phyloP scores from a whole-genome alignment of 805 yeast genomes.

The Metschnikowia kunwiensis region DNA sequence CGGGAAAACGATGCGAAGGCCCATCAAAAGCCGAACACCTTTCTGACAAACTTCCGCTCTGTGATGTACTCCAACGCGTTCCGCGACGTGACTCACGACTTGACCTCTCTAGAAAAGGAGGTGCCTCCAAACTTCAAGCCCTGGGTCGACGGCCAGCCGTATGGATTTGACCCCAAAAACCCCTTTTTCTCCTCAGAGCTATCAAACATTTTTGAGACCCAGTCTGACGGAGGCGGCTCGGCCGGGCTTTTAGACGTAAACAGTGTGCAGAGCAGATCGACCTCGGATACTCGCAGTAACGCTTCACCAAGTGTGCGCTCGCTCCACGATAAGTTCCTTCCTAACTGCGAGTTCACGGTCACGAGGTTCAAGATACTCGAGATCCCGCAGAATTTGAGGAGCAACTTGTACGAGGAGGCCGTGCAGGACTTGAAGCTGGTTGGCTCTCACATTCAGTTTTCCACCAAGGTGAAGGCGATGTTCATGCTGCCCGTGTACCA shows the following conservation, averaged over 20 bases:
- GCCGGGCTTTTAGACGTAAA: neutral
- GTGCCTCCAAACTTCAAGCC: slow-evolving; percentile 7
- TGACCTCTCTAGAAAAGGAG: slow-evolving; percentile 4
- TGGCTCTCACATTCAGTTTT: slow-evolving; percentile 1
- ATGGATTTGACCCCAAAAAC: slow-evolving; percentile 1
- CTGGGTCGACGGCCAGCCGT: slow-evolving; percentile 10
- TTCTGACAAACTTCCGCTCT: slow-evolving; percentile 7
- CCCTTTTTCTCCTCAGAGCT: slow-evolving; percentile 4
- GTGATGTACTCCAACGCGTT: slow-evolving; percentile 11
- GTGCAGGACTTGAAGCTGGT: slow-evolving; percentile 5
- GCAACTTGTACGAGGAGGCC: slow-evolving; percentile 3
- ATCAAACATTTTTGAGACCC: neutral
- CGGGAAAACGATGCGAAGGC: neutral
- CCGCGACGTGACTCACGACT: slow-evolving; percentile 8
- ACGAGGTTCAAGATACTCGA: slow-evolving; percentile 4
- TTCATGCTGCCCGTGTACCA: slow-evolving; percentile 28
- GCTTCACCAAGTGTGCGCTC: neutral
- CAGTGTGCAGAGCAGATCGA: neutral
- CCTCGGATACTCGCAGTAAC: neutral
- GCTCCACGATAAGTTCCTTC: slow-evolving; percentile 3
- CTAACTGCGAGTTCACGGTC: slow-evolving; percentile 2
- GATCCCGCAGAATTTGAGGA: slow-evolving; percentile 2
- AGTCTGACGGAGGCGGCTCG: slow-evolving; percentile 1
- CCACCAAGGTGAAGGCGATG: slow-evolving; percentile 1
- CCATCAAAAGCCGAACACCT: neutral